Base-by-base conservation (phyloP, 164 flowering plant species). In the Dillenia turbinata region DNA sequence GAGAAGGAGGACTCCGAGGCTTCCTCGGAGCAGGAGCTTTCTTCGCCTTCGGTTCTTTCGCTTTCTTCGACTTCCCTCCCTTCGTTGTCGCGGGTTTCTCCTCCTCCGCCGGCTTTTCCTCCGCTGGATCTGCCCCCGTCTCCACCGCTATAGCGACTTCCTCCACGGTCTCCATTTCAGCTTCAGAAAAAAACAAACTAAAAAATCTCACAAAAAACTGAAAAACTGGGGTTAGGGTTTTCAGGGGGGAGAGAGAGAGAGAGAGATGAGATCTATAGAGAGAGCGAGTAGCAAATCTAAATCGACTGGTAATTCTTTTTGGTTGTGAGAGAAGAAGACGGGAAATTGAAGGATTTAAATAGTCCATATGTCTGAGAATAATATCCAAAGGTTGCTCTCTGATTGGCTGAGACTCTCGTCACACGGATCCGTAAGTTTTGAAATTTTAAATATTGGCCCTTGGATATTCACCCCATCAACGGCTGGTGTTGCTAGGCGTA, bases 401-500 rank as follows among this genome's bases (percentile, higher is more conserved):
- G 78, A 83, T 83, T 83, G 83, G 87, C 59, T 11, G 44, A 71
- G 1, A 62, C 17, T 19, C 0, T 14, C 1, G 47, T 59, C 56
- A 69, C 75, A 45, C 65, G 88, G 85, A 81, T 81, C 59, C 50
- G 26, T 26, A 43, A 16, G 45, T 22, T 47, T 16, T 10, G 0
- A 22, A 61, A 64, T 24, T 78, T 77, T 73, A 43, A 76, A 77
- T 76, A 1, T 59, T 10, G 33, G 49, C 76, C 83, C 54, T 80
- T 53, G 55, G 87, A 80, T 83, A 1, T n/a, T 9, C 3, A 13
- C 44, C 46, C 9, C 49, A 77, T 76, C 79, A 2, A 83, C 79
- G 85, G 82, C 55, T 44, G 26, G 10, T 4, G 17, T 16, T 5
- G 10, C 6, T 12, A 11, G 16, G 52, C 12, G 59, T 45, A 8